phyloP scores from a whole-genome alignment of 208 protist species.

The Wallacemonas sp. region DNA sequence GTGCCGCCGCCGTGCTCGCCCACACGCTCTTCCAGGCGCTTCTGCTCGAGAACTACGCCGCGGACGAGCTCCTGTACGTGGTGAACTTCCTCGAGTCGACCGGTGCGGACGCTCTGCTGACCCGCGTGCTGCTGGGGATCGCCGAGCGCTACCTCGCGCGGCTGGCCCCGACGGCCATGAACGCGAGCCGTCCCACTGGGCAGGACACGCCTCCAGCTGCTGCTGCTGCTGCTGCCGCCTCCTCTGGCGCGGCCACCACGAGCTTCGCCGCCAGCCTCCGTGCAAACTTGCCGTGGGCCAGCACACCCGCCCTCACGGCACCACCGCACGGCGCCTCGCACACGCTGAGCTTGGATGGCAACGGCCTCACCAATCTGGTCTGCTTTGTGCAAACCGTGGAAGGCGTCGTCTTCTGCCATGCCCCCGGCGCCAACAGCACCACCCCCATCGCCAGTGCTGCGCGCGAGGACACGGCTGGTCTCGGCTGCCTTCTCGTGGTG shows the following conservation, averaged over 20 bases:
- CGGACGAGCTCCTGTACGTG: constrained; percentile 57
- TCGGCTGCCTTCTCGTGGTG: not conserved
- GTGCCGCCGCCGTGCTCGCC: constrained; percentile 50
- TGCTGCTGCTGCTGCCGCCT: not conserved
- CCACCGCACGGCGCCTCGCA: not conserved
- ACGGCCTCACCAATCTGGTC: constrained; percentile 51
- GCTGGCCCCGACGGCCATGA: constrained; percentile 4
- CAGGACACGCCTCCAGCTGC: not conserved
- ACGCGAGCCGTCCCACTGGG: too few relatives aligned
- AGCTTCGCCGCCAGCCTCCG: not conserved
- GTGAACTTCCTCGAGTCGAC: constrained; percentile 47
- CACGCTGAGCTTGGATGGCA: constrained; percentile 9
- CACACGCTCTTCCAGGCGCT: constrained; percentile 62
- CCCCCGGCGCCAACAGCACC: too few relatives aligned
- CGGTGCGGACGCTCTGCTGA: constrained; percentile 31
- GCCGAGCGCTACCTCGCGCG: constrained; percentile 51
- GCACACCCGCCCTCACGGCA: constrained; percentile 4
- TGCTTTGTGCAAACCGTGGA: constrained; percentile 62
- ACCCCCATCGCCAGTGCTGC: too few relatives aligned
- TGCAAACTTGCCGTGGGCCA: not conserved
- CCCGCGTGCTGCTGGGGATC: constrained; percentile 54
- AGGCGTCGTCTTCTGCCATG: constrained; percentile 75
- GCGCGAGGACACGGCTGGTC: too few relatives aligned
- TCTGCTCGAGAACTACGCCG: constrained; percentile 69
- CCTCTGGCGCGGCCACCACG: not conserved